phyloP scores from a whole-genome alignment of 805 yeast species.

The Cyberlindnera xishuangbannaensis region DNA sequence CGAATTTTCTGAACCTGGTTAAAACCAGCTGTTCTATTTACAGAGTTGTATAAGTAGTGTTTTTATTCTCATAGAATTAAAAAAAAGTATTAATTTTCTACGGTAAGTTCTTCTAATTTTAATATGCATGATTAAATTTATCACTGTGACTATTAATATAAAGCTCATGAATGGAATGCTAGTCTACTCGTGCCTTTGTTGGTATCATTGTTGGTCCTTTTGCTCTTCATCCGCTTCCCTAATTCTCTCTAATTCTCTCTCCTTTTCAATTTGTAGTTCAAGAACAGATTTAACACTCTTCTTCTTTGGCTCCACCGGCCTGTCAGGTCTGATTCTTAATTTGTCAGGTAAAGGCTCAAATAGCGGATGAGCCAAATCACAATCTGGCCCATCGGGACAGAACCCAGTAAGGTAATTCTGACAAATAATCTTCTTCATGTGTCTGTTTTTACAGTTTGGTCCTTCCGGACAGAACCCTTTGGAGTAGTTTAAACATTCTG shows the following conservation, averaged over 20 bases:
- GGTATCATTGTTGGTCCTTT: background rate
- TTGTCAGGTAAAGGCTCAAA: conserved; percentile 47
- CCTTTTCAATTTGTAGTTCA: conserved; percentile 25
- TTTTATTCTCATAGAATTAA: no score
- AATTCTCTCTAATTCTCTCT: conserved; percentile 17
- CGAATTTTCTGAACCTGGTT: no score
- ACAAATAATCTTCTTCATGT: conserved; percentile 70
- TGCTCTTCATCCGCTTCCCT: conserved; percentile 11
- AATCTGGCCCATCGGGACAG: conserved; percentile 80
- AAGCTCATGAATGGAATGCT: background rate
- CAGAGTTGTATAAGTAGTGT: no score
- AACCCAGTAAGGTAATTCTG: conserved; percentile 82
- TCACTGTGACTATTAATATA: background rate
- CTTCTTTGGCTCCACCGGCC: conserved; percentile 17
- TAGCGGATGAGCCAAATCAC: conserved; percentile 75
- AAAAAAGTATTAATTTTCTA: background rate
- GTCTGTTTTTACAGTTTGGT: conserved; percentile 77
- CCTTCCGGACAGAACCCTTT: conserved; percentile 92
- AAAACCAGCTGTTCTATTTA: no score
- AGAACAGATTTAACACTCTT: conserved; percentile 17
- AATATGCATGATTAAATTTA: no score
- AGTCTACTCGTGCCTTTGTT: no score
- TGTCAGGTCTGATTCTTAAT: conserved; percentile 31
- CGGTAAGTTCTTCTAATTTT: background rate
- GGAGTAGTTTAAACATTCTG: conserved; percentile 78